Evolutionary conservation across 2,329 filamentous ascomycete genomes (phyloP), one percentile per base, ranked within the genome.

Genomic region (Sporothrix phasma): DNA sequence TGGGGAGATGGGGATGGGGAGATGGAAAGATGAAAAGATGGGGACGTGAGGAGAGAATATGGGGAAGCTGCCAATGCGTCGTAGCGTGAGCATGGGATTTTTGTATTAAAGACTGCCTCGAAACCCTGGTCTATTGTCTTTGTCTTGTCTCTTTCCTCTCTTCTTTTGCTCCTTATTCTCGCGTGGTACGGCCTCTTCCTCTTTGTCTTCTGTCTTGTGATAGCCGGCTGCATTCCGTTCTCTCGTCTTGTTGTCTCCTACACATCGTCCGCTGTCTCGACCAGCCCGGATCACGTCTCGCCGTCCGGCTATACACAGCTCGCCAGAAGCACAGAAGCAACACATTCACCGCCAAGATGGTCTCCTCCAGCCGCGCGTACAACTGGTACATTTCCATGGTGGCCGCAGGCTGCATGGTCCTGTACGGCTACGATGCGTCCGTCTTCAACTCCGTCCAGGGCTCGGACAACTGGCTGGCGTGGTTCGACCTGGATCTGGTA

Each of bases 351-450:
- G 66, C 54, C 61, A 69, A 68, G 64, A 71, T 71, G 70, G 69
- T 69, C 61, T 65, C 64, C 64, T 62, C 63, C n/a, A 71, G 65
- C 61, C 64, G 69, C n/a, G 26, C 66, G 45, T 72, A 72, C 68
- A 72, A 72, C 65, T 72, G 70, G 70, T 88, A 86, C 76, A 84
- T 88, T 68, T 86, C 85, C 66, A 77, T 88, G 60, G 84, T 89
- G 68, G 87, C 87, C 64, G 86, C 87, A 70, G 84, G 85, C 73
- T 89, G 85, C 73, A 89, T 89, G 87, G 85, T 89, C 24, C 79
- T 90, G 51, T 89, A 89, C 72, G 87, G 87, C 64, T 89, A 89
- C 72, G 87, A 89, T 79, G 86, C 87, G 1, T 88, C 85, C 43
- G 86, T 88, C 54, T 90, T 86, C 78, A 90, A 90, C 73, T 85